Percentiles rank a stretch among this genome's conserved stretches.
Evolutionary conservation across 306 rosid genomes (phyloP).

Genomic region (Glycine soja): DNA sequence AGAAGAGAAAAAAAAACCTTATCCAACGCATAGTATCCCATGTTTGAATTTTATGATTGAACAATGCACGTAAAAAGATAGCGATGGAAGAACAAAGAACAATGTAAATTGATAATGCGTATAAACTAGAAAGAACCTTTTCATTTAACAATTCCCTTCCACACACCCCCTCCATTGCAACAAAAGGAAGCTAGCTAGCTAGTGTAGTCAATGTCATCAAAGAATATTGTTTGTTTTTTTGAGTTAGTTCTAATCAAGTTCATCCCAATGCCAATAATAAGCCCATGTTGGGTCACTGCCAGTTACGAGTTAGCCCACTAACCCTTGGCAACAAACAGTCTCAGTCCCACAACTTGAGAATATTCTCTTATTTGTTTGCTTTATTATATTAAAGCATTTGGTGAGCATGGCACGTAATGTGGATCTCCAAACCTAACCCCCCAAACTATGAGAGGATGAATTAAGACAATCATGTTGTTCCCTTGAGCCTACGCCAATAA

Average conservation of each 20-base stretch:
- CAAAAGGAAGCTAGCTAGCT: too few species aligned
- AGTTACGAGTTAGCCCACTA: neutral
- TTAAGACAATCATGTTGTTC: neutral
- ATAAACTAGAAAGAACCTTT: constrained; percentile 16
- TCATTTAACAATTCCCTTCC: neutral
- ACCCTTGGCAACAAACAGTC: neutral
- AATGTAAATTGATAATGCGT: neutral
- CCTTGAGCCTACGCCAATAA: neutral
- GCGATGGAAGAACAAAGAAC: constrained; percentile 28
- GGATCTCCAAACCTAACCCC: constrained; percentile 8
- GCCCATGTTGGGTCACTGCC: neutral
- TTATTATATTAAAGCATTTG: constrained; percentile 11
- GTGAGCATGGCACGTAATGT: neutral
- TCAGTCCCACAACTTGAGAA: constrained; percentile 6
- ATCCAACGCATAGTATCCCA: constrained; percentile 38
- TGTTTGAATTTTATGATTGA: constrained; percentile 8
- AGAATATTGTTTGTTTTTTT: constrained; percentile 17
- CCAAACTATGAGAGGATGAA: neutral
- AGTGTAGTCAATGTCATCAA: constrained; percentile 3
- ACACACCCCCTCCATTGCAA: too few species aligned
- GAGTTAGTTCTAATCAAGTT: neutral
- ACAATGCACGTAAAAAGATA: neutral
- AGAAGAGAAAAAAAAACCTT: neutral
- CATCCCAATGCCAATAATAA: neutral
- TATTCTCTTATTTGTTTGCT: constrained; percentile 4